Evolutionary conservation across 1,284 basidiomycete species (phyloP), one percentile per base, ranked within the genome.

Genomic region (Sporisorium scitamineum): DNA sequence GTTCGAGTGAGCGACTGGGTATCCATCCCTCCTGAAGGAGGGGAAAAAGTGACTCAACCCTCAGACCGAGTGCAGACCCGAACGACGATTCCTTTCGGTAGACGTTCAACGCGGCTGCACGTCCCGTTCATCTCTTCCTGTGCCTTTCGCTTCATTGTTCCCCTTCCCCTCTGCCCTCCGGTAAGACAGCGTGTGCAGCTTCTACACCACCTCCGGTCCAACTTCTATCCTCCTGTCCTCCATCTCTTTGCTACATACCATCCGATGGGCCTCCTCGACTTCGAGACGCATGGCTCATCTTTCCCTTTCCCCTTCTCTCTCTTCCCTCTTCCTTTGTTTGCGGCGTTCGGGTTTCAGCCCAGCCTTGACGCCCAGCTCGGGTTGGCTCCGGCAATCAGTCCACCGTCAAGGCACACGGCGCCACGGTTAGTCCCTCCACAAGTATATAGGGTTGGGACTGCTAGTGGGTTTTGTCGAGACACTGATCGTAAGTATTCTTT

Each of bases 201-300:
- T 47, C 55, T 42, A n/a, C 20, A 27, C 18, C 51, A 29, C 66
- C 50, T 61, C 29, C 27, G 39, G 57, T 39, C 60, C 44, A 73
- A 68, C 70, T 73, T 73, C 70, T 73, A 68, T 59, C 52, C 29
- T 34, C 24, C 29, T 18, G 24, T 48, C 47, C 56, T 54, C 44
- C 32, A 51, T 54, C 44, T 47, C 31, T 16, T 13, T 54, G 27
- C 44, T 53, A 18, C 18, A 20, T 54, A 56, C 64, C 54, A 54
- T 61, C 56, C 44, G 65, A 68, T 64, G 70, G 50, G 70, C 70
- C 70, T 73, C 70, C 70, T 68, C 63, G 53, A 61, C 60, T 60
- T 24, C 27, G 69, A 70, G 69, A 70, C 69, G 69, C 42, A 61
- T 70, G 69, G 62, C 62, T 50, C 69, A 61, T 65, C 69, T 45